These are phyloP conservation scores for Calonectria pseudoturangicola DNA, from an alignment of 2,329 filamentous ascomycete species.

Conservation along the genomic window DNA sequence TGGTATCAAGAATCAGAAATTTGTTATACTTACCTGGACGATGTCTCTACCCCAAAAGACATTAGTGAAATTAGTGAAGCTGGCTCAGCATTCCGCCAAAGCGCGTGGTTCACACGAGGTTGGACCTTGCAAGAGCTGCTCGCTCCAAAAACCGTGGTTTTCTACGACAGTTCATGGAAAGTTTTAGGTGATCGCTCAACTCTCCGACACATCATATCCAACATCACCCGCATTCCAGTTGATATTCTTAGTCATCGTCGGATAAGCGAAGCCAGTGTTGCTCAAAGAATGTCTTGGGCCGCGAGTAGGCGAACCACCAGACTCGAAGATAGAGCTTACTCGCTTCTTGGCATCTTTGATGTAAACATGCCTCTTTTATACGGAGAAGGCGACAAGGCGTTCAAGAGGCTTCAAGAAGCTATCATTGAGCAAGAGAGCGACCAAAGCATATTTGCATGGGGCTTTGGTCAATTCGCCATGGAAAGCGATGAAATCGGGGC, in stretches of 20 bases:
- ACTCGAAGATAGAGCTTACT: neutral
- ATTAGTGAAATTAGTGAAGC: neutral
- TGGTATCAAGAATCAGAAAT: conserved; percentile 5
- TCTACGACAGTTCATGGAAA: conserved; percentile 5
- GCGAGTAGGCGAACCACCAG: neutral
- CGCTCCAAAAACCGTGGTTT: neutral
- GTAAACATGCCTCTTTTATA: neutral
- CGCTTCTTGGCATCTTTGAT: conserved; percentile 11
- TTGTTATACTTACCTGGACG: neutral
- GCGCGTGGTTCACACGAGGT: neutral
- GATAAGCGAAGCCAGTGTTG: neutral
- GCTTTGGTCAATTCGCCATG: neutral
- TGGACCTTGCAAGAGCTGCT: conserved; percentile 16
- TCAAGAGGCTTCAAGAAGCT: neutral
- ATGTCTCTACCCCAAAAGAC: neutral
- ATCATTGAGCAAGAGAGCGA: conserved; percentile 4
- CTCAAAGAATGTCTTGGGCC: conserved; percentile 15
- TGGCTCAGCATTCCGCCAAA: neutral
- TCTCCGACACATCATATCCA: neutral
- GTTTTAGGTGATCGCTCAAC: neutral
- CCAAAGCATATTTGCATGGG: conserved; percentile 10
- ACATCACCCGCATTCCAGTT: conserved; percentile 6
- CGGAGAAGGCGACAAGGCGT: conserved; percentile 1
- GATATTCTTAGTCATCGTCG: neutral
- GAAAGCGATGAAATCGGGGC: neutral